Evolutionary conservation across 495 filamentous ascomycete species (phyloP), one percentile per base, ranked within the genome.

Genomic region (Pseudoneurospora amorphoporcata): DNA sequence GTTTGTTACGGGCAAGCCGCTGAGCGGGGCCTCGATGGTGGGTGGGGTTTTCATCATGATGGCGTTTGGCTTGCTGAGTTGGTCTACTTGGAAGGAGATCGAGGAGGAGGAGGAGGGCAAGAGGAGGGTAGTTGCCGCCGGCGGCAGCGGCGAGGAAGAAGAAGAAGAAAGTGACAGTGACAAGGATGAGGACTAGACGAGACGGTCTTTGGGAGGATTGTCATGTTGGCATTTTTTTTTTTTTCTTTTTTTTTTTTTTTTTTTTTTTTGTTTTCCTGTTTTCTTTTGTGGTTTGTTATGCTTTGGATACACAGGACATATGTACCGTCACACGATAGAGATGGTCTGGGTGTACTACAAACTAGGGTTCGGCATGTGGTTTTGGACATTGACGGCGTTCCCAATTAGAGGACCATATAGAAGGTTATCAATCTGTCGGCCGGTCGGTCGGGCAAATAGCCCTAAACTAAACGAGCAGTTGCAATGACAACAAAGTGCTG

Each of bases 41-140:
- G 95, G 95, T n/a, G 94, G 95, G 3, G 72, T 93, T 35, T 78
- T 98, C 71, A 99, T 99, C 77, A 91, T 96, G 73, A 85, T 82
- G 1, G 95, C 95, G 0, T 99, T 99, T 78, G 83, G 90, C 41
- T 83, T 97, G 78, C 81, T 99, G 68, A 94, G 90, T 78, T 97
- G 90, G 90, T 93, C 92, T 74, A 97, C 94, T 2, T 99, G 93
- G 84, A 87, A 89, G 43, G 95, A 98, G 85, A 92, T 97, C 90
- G 87, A 88, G 19, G 93, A 97, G 82, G 94, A 97, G 73, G 88
- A 89, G 73, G 83, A 82, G 73, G 90, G 88, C 81, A 87, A 85
- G 76, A 80, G 82, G 41, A 79, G 88, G 78, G 83, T 85, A 53
- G 68, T 53, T 32, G 53, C 68, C 6, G n/a, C 35, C 8, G 74